Evolutionary conservation across 2,329 filamentous ascomycete species (phyloP), one percentile per base, ranked within the genome.

Genomic region (Cercospora brassicicola): DNA sequence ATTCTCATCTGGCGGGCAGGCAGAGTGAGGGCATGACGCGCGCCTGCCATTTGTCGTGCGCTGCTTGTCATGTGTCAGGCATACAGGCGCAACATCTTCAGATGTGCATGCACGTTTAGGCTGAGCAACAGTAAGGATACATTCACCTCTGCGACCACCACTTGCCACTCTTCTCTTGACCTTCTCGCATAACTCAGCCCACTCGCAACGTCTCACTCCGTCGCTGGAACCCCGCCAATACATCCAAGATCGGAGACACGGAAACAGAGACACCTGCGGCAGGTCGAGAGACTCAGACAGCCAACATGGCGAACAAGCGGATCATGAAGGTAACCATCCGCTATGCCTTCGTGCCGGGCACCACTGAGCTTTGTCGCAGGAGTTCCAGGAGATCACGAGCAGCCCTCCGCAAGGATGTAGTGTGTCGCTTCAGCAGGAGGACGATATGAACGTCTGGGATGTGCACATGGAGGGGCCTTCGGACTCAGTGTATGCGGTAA

Each of bases 391-490:
- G 72, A 81, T 89, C 72, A 83, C 82, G 26, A 79, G 79, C 56
- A 82, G 82, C 42, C 87, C 88, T 36, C 86, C 87, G 2, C 75
- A 81, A 26, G 88, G 88, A 61, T 86, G 88, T 73, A 82, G 77
- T 15, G 84, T 90, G 70, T 81, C 79, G 66, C 82, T 89, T 9
- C 81, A 84, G 59, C 85, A 89, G 71, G 89, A 91, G 74, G 81
- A 85, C 69, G 86, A 91, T 79, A 82, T 92, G 71, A 87, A 89
- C 76, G 84, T 87, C 74, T 92, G 90, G 90, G 86, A 89, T 69
- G 84, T 91, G 68, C 78, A 84, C 65, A 87, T 92, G 83, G 85
- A 89, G 59, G 90, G 89, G 0, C 90, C 90, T 2, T 83, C 86
- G 64, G 84, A 84, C 51, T 90, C 89, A 15, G 84, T 87, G 55